Base-by-base conservation (phyloP, 2,329 filamentous ascomycete genomes). In the Rhytidhysteron rufulum region DNA sequence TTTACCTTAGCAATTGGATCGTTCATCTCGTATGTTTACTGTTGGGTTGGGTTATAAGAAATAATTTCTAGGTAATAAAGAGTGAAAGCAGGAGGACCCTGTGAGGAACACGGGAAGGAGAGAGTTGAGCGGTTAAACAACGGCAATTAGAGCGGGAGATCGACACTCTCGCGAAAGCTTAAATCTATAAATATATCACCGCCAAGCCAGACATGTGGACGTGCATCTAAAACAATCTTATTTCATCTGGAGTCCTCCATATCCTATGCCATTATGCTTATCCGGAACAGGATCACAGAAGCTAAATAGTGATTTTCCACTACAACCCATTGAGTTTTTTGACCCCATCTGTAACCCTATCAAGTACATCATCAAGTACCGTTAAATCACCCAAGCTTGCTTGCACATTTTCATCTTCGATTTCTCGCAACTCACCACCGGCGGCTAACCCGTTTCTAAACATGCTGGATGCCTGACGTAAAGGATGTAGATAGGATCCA, bases 401-500 rank as follows among this genome's bases (percentile, higher is more conserved):
- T 21, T 57, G 53, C 11, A 54, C 46, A 24, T 63, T 55, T 18
- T 61, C 47, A 2, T 58, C 66, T 39, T 63, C 65, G 11, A 65
- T 57, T 15, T 54, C 53, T 15, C 42, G 57, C 40, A 71, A 43
- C 36, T 63, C 57, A 1, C 68, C 48, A 3, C 61, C 68, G 1
- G 54, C 47, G 8, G 50, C 51, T 35, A 72, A 43, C 10, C 56
- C 65, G 29, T 62, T 54, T 37, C 54, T 49, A 37, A 73, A 73
- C 4, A 57, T 49, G 13, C 39, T 43, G 5, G 56, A 55, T 0
- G 58, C 65, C 19, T 66, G 57, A 35, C 67, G 61, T 42, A 74
- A 43, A n/a, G 71, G 69, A 20, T 56, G 56, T 16, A 73, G 40
- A 40, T 69, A 74, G n/a, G 60, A 62, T 2, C 61, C 60, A 4